Evolutionary conservation across 139 green algal species (phyloP).

Genomic region (Chlorella sp.): DNA sequence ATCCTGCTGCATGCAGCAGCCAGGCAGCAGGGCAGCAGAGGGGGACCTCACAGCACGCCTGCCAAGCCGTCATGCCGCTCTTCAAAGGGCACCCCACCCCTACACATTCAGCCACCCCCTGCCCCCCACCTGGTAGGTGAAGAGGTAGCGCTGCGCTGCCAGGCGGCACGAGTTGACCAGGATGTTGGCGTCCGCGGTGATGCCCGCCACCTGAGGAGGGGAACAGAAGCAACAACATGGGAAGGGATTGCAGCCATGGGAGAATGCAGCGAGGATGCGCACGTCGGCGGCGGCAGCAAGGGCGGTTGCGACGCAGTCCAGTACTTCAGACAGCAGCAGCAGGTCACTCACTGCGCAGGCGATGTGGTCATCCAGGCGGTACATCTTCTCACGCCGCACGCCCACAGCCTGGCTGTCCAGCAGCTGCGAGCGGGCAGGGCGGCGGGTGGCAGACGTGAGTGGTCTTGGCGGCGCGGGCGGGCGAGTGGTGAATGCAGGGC

Average conservation of each 20-base stretch:
- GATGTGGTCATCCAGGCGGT: conserved; percentile 97
- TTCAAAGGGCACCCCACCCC: too few relatives aligned
- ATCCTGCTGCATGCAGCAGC: too few relatives aligned
- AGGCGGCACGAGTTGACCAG: conserved; percentile 95
- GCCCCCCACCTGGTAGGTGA: conserved; percentile 79
- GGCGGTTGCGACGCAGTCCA: too few relatives aligned
- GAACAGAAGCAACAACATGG: too few relatives aligned
- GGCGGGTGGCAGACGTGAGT: not conserved
- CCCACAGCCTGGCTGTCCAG: conserved; percentile 92
- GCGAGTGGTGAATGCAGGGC: not conserved
- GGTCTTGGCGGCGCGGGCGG: not conserved
- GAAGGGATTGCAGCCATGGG: too few relatives aligned
- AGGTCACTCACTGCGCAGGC: conserved; percentile 72
- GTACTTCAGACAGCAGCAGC: too few relatives aligned
- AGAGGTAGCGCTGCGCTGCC: conserved; percentile 88
- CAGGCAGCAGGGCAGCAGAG: too few relatives aligned
- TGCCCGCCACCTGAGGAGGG: conserved; percentile 77
- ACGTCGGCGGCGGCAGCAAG: too few relatives aligned
- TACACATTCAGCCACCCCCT: not conserved
- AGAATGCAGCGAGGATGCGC: too few relatives aligned
- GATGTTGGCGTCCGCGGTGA: conserved; percentile 99
- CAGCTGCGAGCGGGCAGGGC: conserved; percentile 67
- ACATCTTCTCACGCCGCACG: conserved; percentile 98
- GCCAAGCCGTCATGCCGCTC: too few relatives aligned
- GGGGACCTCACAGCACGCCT: too few relatives aligned